Evolutionary conservation across 306 rosid species (phyloP), one percentile per base, ranked within the genome.

Genomic region (Gleditsia sinensis): DNA sequence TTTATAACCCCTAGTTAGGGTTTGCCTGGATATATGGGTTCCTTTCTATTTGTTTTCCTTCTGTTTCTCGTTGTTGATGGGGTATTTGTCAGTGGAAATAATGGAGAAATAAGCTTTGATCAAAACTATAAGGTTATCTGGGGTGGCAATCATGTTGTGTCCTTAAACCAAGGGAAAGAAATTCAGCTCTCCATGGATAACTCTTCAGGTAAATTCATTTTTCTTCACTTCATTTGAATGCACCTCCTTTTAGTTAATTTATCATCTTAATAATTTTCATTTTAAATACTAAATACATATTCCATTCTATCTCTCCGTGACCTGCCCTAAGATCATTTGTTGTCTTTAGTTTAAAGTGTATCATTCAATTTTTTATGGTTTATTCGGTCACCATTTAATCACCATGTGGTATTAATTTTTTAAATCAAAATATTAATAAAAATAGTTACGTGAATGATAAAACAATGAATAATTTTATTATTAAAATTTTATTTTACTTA

Each of bases 181-280:
- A 69, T 87, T 70, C 81, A 82, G 74, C 89, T 87, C 62, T 80
- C 78, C 50, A 61, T 87, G 87, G 91, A 87, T 76, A 56, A 20
- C 3, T 72, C 61, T 55, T 80, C 91, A 25, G 89, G 91, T 87
- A 61, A 11, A 50, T 40, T 14, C 33, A 2, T 7, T 8, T 16
- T 7, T 46, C 9, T 50, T 40, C 19, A 30, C 11, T 56, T 10
- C 39, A 7, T 9, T 63, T 8, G 12, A 17, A n/a, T n/a, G 46
- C 46, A 39, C 5, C 17, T 24, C 14, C 3, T 49, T 20, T 67
- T 43, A 6, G 43, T 9, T 11, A n/a, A n/a, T n/a, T n/a, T n/a
- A n/a, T n/a, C n/a, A n/a, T n/a, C n/a, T n/a, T n/a, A n/a, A n/a
- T n/a, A n/a, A n/a, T n/a, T n/a, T n/a, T n/a, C n/a, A n/a, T n/a